Evolutionary conservation across 2,329 filamentous ascomycete genomes (phyloP), one percentile per base, ranked within the genome.

Genomic region (Fusarium dlaminii): DNA sequence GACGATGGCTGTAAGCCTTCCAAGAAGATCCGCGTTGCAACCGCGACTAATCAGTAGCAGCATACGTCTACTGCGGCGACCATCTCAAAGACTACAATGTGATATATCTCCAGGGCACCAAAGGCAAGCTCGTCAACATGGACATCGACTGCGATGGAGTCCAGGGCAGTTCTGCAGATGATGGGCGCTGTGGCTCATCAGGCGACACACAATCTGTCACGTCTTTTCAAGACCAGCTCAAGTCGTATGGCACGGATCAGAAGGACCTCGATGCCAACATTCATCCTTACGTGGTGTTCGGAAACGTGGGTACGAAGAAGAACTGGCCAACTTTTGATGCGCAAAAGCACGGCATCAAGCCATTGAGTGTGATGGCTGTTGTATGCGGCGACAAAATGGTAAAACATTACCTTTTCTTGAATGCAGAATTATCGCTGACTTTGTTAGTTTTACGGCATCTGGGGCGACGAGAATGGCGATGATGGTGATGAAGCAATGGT

Each of bases 391-490:
- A 84, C 55, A 82, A 87, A 74, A 78, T 89, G 78, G 84, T 85
- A 77, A 46, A 72, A 49, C 4, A 30, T 13, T 6, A 3, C 2
- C 4, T 22, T 24, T 17, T 10, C 11, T 20, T 15, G 3, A 27
- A 5, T 6, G 20, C 27, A 2, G 3, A 34, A 20, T 5, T 5
- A 11, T 11, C 18, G 9, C 5, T 61, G n/a, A 70, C 30, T 3
- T 17, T 46, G 12, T 2, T 56, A 87, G 85, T 82, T 86, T 71
- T 91, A 91, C 75, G 89, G 88, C 17, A 81, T 91, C 56, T 91
- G 88, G 89, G 90, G 89, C 27, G 89, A 91, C 71, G 87, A 86
- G 39, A 91, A 91, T 69, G 90, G 89, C 48, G 87, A 85, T 54
- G 85, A 87, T 56, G 84, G 85, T 6, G 66, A 78, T 12, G 77